Evolutionary conservation across 257 asterid genomes (phyloP).

Genomic region (Primulina eburnea): DNA sequence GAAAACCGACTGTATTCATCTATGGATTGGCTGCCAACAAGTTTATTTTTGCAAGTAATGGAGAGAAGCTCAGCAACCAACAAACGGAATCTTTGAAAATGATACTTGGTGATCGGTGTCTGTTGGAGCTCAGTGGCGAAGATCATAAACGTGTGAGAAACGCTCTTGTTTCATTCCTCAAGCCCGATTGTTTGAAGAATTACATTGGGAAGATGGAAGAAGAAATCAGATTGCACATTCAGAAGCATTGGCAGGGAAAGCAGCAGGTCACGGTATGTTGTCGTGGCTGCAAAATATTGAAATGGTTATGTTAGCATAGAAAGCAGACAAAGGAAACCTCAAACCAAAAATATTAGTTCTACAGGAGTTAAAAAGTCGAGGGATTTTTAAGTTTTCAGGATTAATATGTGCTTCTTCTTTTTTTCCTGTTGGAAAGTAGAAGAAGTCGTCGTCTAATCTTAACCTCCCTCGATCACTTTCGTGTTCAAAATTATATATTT

Average conservation of each 20-base stretch:
- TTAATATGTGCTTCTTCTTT: too few species aligned
- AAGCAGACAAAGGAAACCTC: too few species aligned
- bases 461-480: too few species aligned
- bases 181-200: conserved; percentile 59
- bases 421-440: too few species aligned
- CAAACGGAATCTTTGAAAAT: conserved; percentile 54
- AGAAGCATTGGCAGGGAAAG: conserved; percentile 58
- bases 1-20: conserved; percentile 62
- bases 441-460: too few species aligned
- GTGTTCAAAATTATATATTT: too few species aligned
- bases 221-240: conserved; percentile 48
- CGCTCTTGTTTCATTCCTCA: conserved; percentile 61
- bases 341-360: too few species aligned
- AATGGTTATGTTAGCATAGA: too few species aligned
- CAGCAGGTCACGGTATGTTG: conserved; percentile 43
- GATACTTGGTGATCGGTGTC: conserved; percentile 56
- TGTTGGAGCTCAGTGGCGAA: conserved; percentile 59
- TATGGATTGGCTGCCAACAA: conserved; percentile 79
- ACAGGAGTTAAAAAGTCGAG: too few species aligned
- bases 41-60: conserved; percentile 50
- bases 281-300: too few species aligned
- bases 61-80: conserved; percentile 38
- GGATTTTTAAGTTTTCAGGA: too few species aligned
- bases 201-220: conserved; percentile 59
- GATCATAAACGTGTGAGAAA: conserved; percentile 61